A percentile compares a stretch with the other conserved stretches of the same genome.
phyloP scores from a whole-genome alignment of 345 rosid genomes.

The Draba incana region DNA sequence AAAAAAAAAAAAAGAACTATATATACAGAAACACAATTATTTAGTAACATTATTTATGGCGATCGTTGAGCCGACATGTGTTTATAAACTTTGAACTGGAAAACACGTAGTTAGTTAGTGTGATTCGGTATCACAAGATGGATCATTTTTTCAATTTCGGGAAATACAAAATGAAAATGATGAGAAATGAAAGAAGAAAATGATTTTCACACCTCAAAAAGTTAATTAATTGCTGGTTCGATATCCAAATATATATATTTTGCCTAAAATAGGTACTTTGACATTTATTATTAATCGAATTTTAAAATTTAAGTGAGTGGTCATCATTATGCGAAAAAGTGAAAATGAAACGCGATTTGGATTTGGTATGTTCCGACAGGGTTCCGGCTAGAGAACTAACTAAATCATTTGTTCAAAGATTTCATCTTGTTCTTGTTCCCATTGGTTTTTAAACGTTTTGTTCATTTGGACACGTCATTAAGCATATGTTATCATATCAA shows the following conservation, averaged over 20 bases:
- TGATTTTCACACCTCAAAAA: constrained; percentile 21
- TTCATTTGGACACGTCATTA: constrained; percentile 21
- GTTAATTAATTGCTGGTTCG: constrained; percentile 9
- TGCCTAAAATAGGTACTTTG: constrained; percentile 18
- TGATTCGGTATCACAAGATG: constrained; percentile 35
- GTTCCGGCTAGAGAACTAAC: constrained; percentile 38
- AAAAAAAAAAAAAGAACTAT: too few relatives aligned
- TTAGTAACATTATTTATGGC: too few relatives aligned
- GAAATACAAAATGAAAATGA: constrained; percentile 26
- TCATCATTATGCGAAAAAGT: constrained; percentile 6
- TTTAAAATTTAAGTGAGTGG: constrained; percentile 11
- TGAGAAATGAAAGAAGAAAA: constrained; percentile 21
- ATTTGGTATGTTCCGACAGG: constrained; percentile 36
- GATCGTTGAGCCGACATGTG: constrained; percentile 33
- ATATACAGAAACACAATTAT: too few relatives aligned
- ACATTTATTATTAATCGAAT: constrained; percentile 11
- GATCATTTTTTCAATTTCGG: constrained; percentile 14
- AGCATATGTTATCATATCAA: constrained; percentile 6
- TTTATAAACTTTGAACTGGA: constrained; percentile 21
- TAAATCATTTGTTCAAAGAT: constrained; percentile 31
- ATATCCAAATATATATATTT: constrained; percentile 6
- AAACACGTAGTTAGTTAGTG: constrained; percentile 35
- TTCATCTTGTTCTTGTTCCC: constrained; percentile 35
- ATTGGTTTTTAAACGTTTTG: constrained; percentile 19
- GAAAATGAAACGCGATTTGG: background rate